Evolutionary conservation across 495 filamentous ascomycete genomes (phyloP).

Genomic region (Xylaria curta): DNA sequence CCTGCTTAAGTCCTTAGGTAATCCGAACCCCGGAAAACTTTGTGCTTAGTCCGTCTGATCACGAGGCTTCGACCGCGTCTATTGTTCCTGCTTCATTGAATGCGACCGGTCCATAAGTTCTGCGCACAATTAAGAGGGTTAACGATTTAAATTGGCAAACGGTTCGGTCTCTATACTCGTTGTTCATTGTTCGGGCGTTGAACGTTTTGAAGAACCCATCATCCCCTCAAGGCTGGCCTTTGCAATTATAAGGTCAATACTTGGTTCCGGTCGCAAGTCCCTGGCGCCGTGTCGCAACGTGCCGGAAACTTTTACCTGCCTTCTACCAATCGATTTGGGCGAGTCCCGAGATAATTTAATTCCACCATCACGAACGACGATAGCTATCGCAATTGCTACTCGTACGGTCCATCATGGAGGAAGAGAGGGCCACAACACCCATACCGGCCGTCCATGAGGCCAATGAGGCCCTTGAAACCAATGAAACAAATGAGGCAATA

Average conservation of each 20-base stretch:
- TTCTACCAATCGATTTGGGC: neutral
- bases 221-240: neutral
- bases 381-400: neutral
- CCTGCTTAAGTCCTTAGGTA: slow-evolving; percentile 7
- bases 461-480: neutral
- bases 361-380: slow-evolving; percentile 26
- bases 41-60: slow-evolving; percentile 12
- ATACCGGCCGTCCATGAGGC: slow-evolving; percentile 33
- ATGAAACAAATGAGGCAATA: slow-evolving; percentile 28
- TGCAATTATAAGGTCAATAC: neutral
- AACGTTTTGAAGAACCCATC: neutral
- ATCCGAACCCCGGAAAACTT: slow-evolving; percentile 21
- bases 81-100: neutral
- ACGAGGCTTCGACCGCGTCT: slow-evolving; percentile 29
- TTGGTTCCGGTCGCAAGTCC: neutral
- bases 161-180: neutral
- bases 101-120: neutral
- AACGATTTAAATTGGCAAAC: neutral
- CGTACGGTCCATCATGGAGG: slow-evolving; percentile 46
- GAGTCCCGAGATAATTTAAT: slow-evolving; percentile 27
- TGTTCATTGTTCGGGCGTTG: neutral
- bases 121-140: neutral
- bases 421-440: slow-evolving; percentile 39
- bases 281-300: neutral
- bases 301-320: neutral